Evolutionary conservation across 805 yeast genomes (phyloP).

Genomic region (Ogataea pini): DNA sequence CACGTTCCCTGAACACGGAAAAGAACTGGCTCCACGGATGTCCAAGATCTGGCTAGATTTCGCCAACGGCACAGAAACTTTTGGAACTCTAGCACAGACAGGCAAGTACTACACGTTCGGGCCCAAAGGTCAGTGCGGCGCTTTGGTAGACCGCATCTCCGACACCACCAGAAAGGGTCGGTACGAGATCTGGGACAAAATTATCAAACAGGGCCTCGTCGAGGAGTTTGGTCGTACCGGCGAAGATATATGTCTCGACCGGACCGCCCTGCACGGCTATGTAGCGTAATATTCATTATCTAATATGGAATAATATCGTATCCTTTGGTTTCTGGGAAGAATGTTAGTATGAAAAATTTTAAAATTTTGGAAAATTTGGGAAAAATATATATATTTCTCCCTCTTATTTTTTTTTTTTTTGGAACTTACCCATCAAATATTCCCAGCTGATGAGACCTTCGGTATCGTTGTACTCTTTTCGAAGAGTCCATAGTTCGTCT

Average conservation of each 20-base stretch:
- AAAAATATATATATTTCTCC: no score
- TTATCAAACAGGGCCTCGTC: constrained; percentile 8
- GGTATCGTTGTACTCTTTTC: background rate
- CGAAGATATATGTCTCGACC: constrained; percentile 8
- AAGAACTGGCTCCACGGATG: constrained; percentile 10
- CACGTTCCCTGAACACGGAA: constrained; percentile 9
- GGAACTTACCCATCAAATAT: background rate
- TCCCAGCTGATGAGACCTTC: background rate
- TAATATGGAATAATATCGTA: constrained; percentile 1
- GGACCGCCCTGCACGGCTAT: constrained; percentile 6
- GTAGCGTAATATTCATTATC: background rate
- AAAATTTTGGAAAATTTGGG: no score
- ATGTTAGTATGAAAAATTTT: background rate
- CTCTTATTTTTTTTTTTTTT: background rate
- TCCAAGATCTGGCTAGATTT: constrained; percentile 11
- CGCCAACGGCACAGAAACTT: constrained; percentile 12
- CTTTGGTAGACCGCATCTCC: constrained; percentile 6
- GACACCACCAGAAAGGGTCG: constrained; percentile 12
- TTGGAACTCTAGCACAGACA: background rate
- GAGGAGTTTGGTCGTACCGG: constrained; percentile 16
- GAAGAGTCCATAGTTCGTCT: background rate
- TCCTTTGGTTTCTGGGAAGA: background rate
- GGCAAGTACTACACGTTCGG: constrained; percentile 12
- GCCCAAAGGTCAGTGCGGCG: constrained; percentile 9
- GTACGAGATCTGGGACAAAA: constrained; percentile 14